Evolutionary conservation across 352 stramenopile species (phyloP), one percentile per base, ranked within the genome.

Genomic region (Globisporangium solare): DNA sequence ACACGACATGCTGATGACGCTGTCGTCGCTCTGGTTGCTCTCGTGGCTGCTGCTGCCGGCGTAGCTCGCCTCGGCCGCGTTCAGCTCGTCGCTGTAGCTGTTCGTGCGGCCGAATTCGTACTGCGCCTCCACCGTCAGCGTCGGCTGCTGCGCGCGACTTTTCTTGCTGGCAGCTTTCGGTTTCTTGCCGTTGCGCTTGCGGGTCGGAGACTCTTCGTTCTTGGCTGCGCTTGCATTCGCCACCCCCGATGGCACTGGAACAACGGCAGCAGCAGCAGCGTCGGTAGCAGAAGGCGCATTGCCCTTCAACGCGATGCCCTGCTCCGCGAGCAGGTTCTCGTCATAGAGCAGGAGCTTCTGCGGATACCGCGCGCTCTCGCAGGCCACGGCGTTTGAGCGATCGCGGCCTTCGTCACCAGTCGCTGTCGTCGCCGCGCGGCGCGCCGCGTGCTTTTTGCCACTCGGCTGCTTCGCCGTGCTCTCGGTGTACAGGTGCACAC

Each of bases 331-430:
- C 5, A 57, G 61, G n/a, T 47, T 56, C 22, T 63, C 60, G 31
- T 77, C 67, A 12, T 75, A 56, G 31, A 82, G 48, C 27, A 82
- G 31, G 11, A 64, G 58, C 22, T 64, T 51, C 13, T 54, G 59
- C 3, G 57, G 47, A 18, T 57, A 51, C 15, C 57, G 57, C 6
- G 53, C 45, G 18, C 58, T 61, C 37, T 64, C 49, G 7, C 41
- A 32, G 7, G 51, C 42, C 21, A 49, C 50, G 32, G 42, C 50
- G 24, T 63, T 63, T 24, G 57, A 47, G 12, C 50, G 57, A 11
- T 43, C 17, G 42, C 50, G 57, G 21, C 51, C 10, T 71, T 54
- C 18, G 61, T 58, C n/a, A 42, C 2, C 56, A 58, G 54, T 67
- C 18, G 45, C 58, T 17, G 55, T 42, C 66, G 55, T 43, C 15